Conservation (phyloP, 2,329 filamentous ascomycete species). For the Botrytis elliptica region DNA sequence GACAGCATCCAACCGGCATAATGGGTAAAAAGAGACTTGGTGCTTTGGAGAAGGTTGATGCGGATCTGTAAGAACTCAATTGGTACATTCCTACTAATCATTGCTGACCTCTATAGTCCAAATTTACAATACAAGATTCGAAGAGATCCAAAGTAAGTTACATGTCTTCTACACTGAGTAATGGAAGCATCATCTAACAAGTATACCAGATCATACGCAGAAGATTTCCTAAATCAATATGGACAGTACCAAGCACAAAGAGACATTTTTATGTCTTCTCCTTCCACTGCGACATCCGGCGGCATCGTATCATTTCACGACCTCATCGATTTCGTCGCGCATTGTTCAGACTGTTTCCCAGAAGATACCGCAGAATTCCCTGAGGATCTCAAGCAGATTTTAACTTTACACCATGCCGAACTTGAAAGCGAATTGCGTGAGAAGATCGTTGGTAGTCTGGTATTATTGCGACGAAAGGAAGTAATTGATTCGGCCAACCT, state of each 20-base stretch:
- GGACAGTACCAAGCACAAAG: constrained; percentile 88
- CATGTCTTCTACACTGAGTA: background rate
- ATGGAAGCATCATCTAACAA: constrained; percentile 19
- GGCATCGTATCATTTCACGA: constrained; percentile 84
- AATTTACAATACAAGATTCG: constrained; percentile 91
- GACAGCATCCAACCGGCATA: constrained; percentile 21
- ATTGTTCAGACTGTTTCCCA: constrained; percentile 92
- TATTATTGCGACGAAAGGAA: constrained; percentile 85
- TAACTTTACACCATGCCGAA: constrained; percentile 77
- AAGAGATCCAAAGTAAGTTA: constrained; percentile 71
- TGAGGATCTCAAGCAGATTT: constrained; percentile 74
- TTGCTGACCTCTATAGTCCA: constrained; percentile 51
- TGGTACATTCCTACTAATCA: constrained; percentile 21
- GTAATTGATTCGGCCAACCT: constrained; percentile 82
- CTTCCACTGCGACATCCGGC: constrained; percentile 71
- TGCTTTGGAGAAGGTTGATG: constrained; percentile 92
- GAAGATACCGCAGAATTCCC: constrained; percentile 75
- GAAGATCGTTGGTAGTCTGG: constrained; percentile 89
- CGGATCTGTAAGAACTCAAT: constrained; percentile 63
- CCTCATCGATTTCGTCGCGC: constrained; percentile 88
- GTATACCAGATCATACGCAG: constrained; percentile 69
- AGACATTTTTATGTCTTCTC: constrained; percentile 86
- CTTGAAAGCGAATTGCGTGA: constrained; percentile 84
- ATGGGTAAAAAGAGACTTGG: constrained; percentile 90
- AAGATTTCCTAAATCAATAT: constrained; percentile 86